Conservation (phyloP, 2,329 filamentous ascomycete genomes). For the Sporothrix variecibatus region DNA sequence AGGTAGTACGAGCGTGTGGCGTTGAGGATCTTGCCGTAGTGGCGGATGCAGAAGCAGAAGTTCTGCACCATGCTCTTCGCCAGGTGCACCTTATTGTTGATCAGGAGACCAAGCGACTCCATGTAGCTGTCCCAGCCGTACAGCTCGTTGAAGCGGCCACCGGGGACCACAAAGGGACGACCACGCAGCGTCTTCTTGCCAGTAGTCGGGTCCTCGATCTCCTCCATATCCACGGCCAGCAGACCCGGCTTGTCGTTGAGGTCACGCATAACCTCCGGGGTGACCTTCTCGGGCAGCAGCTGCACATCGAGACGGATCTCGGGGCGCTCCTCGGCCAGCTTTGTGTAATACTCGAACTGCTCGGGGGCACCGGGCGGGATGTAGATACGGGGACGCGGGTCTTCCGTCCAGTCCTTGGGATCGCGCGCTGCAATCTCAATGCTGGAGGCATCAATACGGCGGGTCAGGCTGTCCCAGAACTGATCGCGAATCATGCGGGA, state of each 20-base stretch:
- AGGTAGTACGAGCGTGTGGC: constrained; percentile 96
- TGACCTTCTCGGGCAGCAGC: constrained; percentile 73
- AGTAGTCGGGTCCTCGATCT: constrained; percentile 65
- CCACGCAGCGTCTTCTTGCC: constrained; percentile 73
- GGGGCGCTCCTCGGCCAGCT: constrained; percentile 75
- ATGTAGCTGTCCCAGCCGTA: constrained; percentile 99
- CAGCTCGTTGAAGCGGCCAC: constrained; percentile 95
- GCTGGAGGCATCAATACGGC: constrained; percentile 83
- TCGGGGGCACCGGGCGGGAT: constrained; percentile 81
- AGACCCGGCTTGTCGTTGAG: constrained; percentile 87
- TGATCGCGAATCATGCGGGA: constrained; percentile 83
- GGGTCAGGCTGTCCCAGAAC: constrained; percentile 90
- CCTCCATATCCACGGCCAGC: constrained; percentile 85
- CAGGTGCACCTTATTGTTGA: constrained; percentile 81
- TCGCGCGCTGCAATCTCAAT: constrained; percentile 85
- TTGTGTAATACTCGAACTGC: constrained; percentile 85
- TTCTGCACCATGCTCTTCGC: constrained; percentile 94
- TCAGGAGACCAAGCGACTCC: constrained; percentile 86
- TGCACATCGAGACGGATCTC: constrained; percentile 87
- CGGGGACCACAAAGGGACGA: constrained; percentile 94
- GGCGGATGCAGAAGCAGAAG: constrained; percentile 97
- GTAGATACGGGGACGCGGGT: constrained; percentile 90
- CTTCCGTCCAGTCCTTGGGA: constrained; percentile 91
- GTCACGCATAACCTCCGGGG: constrained; percentile 76
- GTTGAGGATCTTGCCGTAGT: constrained; percentile 98